Evolutionary conservation across 306 rosid species (phyloP), one percentile per base, ranked within the genome.

Genomic region (Acacia acuminata): DNA sequence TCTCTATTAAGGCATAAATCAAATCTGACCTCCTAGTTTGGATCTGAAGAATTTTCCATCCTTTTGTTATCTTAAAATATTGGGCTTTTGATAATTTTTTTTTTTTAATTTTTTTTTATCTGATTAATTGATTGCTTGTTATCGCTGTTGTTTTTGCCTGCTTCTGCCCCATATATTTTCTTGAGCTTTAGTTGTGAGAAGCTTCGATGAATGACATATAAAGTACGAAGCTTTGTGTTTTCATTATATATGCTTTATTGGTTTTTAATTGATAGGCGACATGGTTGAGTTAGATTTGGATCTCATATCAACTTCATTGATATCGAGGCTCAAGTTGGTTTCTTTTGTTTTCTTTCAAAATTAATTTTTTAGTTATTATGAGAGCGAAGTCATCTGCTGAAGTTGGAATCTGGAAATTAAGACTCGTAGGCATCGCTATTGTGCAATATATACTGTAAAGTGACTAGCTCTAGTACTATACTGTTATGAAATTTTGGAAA

Each of bases 1-100:
- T 89, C 85, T 87, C 92, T 67, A 75, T 88, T 19, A 90, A 87
- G 97, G 98, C 90, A 50, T 63, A 43, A 20, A 27, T 50, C 72
- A 3, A 47, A 22, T 79, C 67, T 20, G 36, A 45, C 1, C 32
- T 7, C 63, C 27, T 55, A 1, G 38, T 63, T 36, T 75, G 66
- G 80, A 51, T 74, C 80, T 82, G 38, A 12, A 0, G 38, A 12
- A 0, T 67, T 10, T 60, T 36, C 76, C 85, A 12, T 45, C 55
- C 56, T 2, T 20, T 34, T n/a, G 38, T 10, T 3, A 13, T 84
- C 84, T 86, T 87, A 40, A 36, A 74, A 40, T 75, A 71, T 27
- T 3, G 15, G 20, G 4, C 32, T 36, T 79, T 61, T 44, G 19
- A 7, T 63, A 5, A 22, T 16, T 19, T 65, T 15, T 42, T 34